A percentile compares a stretch with the other conserved stretches of the same genome.
Evolutionary conservation across 805 yeast genomes (phyloP).

Genomic region (Ogataea salicorniae): DNA sequence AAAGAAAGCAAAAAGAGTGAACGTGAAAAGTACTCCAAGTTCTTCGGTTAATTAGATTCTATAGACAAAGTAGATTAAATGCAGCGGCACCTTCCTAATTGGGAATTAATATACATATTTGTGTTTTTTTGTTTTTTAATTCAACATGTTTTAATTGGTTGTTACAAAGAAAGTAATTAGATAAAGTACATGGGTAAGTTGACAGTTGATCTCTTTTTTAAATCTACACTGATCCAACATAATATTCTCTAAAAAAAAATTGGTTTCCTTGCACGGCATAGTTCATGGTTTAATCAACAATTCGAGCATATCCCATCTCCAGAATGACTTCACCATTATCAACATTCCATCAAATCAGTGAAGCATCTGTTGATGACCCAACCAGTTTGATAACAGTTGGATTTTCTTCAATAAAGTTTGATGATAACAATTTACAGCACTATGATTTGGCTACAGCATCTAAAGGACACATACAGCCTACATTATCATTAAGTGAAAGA

Average conservation of each 20-base stretch:
- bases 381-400: not conserved
- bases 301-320: too few relatives aligned
- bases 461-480: not conserved
- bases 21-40: constrained; percentile 55
- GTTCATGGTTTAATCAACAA: too few relatives aligned
- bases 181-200: too few relatives aligned
- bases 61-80: not conserved
- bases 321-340: not conserved
- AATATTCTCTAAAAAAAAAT: too few relatives aligned
- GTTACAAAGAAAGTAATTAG: too few relatives aligned
- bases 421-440: not conserved
- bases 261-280: too few relatives aligned
- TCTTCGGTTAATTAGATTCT: constrained; percentile 37
- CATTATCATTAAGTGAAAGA: not conserved
- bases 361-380: not conserved
- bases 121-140: too few relatives aligned
- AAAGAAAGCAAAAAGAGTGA: constrained; percentile 44
- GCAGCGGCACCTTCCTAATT: too few relatives aligned
- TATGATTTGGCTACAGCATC: not conserved
- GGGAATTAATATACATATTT: too few relatives aligned
- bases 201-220: too few relatives aligned
- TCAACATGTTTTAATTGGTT: too few relatives aligned
- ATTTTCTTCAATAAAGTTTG: not conserved
- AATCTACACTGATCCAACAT: too few relatives aligned
- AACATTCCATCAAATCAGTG: not conserved